A percentile compares a stretch with the other conserved stretches of the same genome.
Conservation (phyloP, 441 rosid species). For the Pelargonium cotyledonis region DNA sequence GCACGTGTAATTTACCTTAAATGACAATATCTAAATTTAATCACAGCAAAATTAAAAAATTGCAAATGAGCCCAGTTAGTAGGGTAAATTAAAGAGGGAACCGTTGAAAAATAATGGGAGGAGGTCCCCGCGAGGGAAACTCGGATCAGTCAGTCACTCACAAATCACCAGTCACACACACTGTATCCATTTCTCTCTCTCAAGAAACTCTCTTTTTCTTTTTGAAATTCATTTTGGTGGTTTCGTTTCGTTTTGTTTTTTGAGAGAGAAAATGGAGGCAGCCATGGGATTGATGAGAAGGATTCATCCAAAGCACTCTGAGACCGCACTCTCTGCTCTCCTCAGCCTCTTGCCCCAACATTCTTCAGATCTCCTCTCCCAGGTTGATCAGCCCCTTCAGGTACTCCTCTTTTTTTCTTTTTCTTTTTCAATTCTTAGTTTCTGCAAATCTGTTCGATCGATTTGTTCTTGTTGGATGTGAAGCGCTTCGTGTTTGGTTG, state of each 20-base stretch:
- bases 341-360: slow-evolving; percentile 76
- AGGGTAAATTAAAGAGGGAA: too few species aligned
- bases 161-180: too few species aligned
- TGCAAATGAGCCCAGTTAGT: neutral
- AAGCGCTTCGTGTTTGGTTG: neutral
- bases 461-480: too few species aligned
- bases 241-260: too few species aligned
- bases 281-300: slow-evolving; percentile 87
- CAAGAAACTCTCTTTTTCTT: neutral
- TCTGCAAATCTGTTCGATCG: too few species aligned
- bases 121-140: slow-evolving; percentile 33
- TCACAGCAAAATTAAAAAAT: too few species aligned
- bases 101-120: neutral
- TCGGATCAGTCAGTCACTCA: too few species aligned
- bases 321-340: slow-evolving; percentile 88
- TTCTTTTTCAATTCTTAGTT: too few species aligned
- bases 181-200: too few species aligned
- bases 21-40: too few species aligned
- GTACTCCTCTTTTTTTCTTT: slow-evolving; percentile 30
- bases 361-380: slow-evolving; percentile 94
- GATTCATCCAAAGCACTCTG: slow-evolving; percentile 83
- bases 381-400: slow-evolving; percentile 96
- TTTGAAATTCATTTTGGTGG: neutral
- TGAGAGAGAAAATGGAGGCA: slow-evolving; percentile 51
- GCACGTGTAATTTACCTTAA: too few species aligned